Evolutionary conservation across 345 rosid genomes (phyloP), one percentile per base, ranked within the genome.

Genomic region (Syzygium aqueum): DNA sequence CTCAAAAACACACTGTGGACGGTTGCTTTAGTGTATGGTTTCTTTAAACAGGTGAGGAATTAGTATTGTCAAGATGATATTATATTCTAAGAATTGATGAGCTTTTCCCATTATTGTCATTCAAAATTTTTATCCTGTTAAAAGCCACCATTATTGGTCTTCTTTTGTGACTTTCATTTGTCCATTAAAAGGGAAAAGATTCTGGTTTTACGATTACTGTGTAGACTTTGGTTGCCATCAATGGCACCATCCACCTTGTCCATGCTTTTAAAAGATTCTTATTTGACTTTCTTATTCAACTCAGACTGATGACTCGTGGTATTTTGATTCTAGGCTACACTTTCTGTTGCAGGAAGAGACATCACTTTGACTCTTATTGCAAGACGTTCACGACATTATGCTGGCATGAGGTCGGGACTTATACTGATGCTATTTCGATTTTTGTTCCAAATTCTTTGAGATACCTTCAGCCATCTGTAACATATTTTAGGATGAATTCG

Each of bases 361-460:
- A 92, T 96, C 89, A 95, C 91, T 86, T 93, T 97, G 85, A 95
- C 99, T 73, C 94, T 97, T 63, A 95, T 97, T 88, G 98, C 99
- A n/a, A 96, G 99, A 90, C 98, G 99, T 54, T 97, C 99, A 80
- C 97, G 99, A 49, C 97, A 96, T 93, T 96, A 91, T 90, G 99
- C 99, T 89, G 99, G 99, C 85, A 96, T 97, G 88, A 95, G 99
- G 99, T 97, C 92, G 56, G 92, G 73, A 51, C 84, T 84, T 73
- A 19, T 73, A 37, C 82, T 37, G 12, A 37, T 73, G 49, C 27
- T 19, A 37, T 37, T 37, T 73, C 4, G n/a, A 59, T 63, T 51
- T 85, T 30, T 51, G 6, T 53, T 28, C 54, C 51, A 73, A 73
- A 10, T 73, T 73, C 49, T 73, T 73, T 73, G 49, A 73, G 82